A percentile compares a stretch with the other conserved stretches of the same genome.
These are phyloP conservation scores for Pyrus pyrifolia DNA, from an alignment of 306 rosid species.

Conservation along the genomic window DNA sequence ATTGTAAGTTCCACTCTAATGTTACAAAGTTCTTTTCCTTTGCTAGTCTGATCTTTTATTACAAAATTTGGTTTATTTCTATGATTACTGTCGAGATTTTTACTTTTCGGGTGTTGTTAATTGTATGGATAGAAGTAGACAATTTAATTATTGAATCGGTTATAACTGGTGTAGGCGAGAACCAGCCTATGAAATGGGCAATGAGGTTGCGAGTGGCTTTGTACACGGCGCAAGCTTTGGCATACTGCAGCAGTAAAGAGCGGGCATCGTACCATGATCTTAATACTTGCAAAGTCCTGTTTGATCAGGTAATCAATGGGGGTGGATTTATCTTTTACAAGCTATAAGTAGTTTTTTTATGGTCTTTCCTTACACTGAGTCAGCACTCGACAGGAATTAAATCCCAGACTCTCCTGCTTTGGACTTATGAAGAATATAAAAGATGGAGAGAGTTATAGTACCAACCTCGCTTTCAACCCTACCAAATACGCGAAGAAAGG, in stretches of 20 bases:
- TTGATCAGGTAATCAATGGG: slow-evolving; percentile 56
- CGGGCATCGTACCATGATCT: slow-evolving; percentile 83
- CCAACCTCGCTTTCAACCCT: slow-evolving; percentile 87
- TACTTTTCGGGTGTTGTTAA: neutral
- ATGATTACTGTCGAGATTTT: neutral
- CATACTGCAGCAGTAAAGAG: slow-evolving; percentile 72
- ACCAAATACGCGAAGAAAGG: slow-evolving; percentile 88
- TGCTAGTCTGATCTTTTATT: too few relatives aligned
- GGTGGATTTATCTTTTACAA: neutral
- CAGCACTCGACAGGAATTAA: slow-evolving; percentile 56
- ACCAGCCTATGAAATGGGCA: slow-evolving; percentile 92
- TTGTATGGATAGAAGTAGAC: neutral
- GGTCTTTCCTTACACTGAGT: slow-evolving; percentile 17
- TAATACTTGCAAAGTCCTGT: slow-evolving; percentile 82
- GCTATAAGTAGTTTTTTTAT: slow-evolving; percentile 9
- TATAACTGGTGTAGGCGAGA: slow-evolving; percentile 51
- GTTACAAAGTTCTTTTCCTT: neutral
- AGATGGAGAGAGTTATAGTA: slow-evolving; percentile 82
- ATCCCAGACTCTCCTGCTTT: slow-evolving; percentile 90
- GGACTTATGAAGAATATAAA: slow-evolving; percentile 96
- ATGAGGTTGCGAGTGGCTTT: slow-evolving; percentile 97
- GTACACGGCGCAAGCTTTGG: slow-evolving; percentile 82
- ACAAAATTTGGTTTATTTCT: too few relatives aligned
- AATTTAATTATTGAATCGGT: neutral
- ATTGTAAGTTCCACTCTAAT: slow-evolving; percentile 38